Evolutionary conservation across 2,329 filamentous ascomycete species (phyloP).

Genomic region (Fusarium sp.): DNA sequence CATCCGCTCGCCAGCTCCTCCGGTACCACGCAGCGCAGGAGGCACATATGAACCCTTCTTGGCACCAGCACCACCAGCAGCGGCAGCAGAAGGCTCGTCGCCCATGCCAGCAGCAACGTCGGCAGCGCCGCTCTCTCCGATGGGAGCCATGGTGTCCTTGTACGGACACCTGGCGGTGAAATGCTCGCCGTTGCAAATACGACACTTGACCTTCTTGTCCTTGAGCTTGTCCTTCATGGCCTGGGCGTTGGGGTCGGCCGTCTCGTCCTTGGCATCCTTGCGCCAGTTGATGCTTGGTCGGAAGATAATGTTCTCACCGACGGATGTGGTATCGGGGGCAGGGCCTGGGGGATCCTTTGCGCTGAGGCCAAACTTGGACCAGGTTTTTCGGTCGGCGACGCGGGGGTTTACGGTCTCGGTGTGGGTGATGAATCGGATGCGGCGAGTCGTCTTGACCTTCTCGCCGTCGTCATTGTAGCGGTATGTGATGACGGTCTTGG

Average conservation of each 20-base stretch:
- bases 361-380: conserved; percentile 92
- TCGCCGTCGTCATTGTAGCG: conserved; percentile 92
- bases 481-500: conserved; percentile 93
- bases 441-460: conserved; percentile 96
- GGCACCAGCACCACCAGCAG: conserved; percentile 48
- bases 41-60: conserved; percentile 92
- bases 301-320: conserved; percentile 99
- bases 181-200: conserved; percentile 98
- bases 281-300: conserved; percentile 94
- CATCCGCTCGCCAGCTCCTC: conserved; percentile 83
- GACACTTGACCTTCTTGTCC: conserved; percentile 99
- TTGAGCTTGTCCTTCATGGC: conserved; percentile 86
- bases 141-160: conserved; percentile 98
- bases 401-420: conserved; percentile 96
- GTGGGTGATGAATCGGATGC: conserved; percentile 91
- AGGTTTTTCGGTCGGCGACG: conserved; percentile 92
- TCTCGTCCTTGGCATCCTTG: conserved; percentile 85
- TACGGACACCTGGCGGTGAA: conserved; percentile 99
- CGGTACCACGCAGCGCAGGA: conserved; percentile 85
- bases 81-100: conserved; percentile 61
- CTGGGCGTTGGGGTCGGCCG: conserved; percentile 78
- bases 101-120: conserved; percentile 68
- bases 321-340: conserved; percentile 87
- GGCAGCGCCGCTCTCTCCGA: conserved; percentile 68
- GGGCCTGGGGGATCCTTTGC: conserved; percentile 87